These are phyloP conservation scores for Ceratobasidium sp. DNA, from an alignment of 1,284 basidiomycete species.

Conservation along the genomic window DNA sequence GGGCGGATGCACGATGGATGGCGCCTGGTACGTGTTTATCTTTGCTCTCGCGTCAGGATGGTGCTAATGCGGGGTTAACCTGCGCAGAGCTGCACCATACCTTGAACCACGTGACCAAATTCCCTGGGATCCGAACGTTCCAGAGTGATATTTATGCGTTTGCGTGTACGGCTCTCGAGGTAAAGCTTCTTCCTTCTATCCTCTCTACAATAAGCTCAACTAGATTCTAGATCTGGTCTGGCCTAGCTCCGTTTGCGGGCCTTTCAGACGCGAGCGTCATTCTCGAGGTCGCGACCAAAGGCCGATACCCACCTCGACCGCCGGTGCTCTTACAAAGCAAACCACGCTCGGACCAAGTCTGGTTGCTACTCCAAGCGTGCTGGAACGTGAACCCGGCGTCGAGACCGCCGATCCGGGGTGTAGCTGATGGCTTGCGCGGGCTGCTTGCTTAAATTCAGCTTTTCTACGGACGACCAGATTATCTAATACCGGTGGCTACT, in stretches of 20 bases:
- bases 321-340: background rate
- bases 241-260: conserved; percentile 30
- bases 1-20: conserved; percentile 43
- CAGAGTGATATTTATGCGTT: conserved; percentile 40
- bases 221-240: conserved; percentile 15
- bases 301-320: conserved; percentile 26
- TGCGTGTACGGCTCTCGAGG: conserved; percentile 43
- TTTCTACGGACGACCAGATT: no score
- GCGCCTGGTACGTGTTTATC: conserved; percentile 32
- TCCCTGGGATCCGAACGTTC: conserved; percentile 30
- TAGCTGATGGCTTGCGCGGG: no score
- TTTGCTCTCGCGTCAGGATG: background rate
- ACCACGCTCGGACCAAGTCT: background rate
- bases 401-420: no score
- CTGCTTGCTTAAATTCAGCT: no score
- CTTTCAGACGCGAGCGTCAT: conserved; percentile 38
- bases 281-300: conserved; percentile 39
- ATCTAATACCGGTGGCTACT: no score
- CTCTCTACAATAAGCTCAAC: background rate
- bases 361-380: no score
- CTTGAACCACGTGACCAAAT: conserved; percentile 33
- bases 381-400: no score
- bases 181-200: background rate
- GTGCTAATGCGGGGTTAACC: background rate
- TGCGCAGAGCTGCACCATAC: conserved; percentile 24